Conservation (phyloP, 2,329 filamentous ascomycete genomes). For the Colletotrichum navitas region DNA sequence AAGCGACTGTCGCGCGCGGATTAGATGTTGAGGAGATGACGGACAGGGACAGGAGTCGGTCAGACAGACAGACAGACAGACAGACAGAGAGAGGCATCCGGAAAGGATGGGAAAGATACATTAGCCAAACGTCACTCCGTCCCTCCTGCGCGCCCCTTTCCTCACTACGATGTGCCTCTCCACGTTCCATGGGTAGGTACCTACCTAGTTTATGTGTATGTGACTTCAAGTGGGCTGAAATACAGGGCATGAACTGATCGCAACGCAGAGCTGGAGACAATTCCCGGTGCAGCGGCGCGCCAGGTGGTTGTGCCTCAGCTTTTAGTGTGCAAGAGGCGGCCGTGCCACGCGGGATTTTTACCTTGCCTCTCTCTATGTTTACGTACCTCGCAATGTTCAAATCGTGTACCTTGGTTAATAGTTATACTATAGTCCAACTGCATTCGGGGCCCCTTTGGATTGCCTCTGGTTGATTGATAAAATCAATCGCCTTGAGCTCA, state of each 20-base stretch:
- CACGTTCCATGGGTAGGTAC: neutral
- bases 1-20: neutral
- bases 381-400: neutral
- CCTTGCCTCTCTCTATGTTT: neutral
- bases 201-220: neutral
- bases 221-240: neutral
- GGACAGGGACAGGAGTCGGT: neutral
- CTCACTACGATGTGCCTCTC: neutral
- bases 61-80: neutral
- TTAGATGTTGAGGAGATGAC: neutral
- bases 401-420: neutral
- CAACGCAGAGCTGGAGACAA: neutral
- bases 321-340: neutral
- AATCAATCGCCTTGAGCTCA: neutral
- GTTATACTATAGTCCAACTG: too few relatives aligned
- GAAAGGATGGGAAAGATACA: constrained; percentile 8
- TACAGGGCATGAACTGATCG: neutral
- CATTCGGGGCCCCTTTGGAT: too few relatives aligned
- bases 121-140: neutral
- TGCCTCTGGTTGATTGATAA: neutral
- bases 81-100: neutral
- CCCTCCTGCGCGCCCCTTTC: neutral
- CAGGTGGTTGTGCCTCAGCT: neutral
- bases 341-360: neutral
- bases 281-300: neutral